These are phyloP conservation scores for Schwanniomyces etchellsii DNA, from an alignment of 1,139 yeast species.

Conservation along the genomic window DNA sequence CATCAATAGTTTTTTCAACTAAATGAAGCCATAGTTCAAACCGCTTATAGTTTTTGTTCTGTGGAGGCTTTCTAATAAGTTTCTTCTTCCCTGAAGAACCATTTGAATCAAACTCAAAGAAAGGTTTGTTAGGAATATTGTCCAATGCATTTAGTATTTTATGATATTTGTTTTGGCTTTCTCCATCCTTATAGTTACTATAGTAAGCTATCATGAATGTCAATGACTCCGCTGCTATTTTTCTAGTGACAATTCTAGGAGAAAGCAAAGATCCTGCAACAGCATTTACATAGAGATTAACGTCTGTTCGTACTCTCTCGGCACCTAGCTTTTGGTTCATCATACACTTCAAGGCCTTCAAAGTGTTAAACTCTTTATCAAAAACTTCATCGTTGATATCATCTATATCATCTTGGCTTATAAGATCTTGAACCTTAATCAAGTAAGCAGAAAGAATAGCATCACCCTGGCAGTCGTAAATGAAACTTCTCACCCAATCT, in stretches of 20 bases:
- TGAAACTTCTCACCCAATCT: conserved; percentile 79
- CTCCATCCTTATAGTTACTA: conserved; percentile 21
- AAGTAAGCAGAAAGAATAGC: conserved; percentile 56
- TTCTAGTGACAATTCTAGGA: conserved; percentile 69
- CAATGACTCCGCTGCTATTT: conserved; percentile 72
- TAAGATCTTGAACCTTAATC: conserved; percentile 34
- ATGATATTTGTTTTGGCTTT: conserved; percentile 46
- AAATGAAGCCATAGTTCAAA: conserved; percentile 83
- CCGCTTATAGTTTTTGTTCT: conserved; percentile 43
- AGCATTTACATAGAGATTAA: conserved; percentile 35
- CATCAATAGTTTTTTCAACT: conserved; percentile 72
- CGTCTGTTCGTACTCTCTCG: conserved; percentile 37
- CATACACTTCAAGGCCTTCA: conserved; percentile 42
- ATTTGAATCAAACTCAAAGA: conserved; percentile 41
- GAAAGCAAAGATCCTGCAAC: conserved; percentile 43
- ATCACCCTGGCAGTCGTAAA: conserved; percentile 80
- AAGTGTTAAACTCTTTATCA: conserved; percentile 43
- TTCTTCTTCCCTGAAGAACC: conserved; percentile 14
- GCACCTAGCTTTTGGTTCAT: conserved; percentile 45
- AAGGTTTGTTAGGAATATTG: conserved; percentile 52
- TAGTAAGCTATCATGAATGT: conserved; percentile 45
- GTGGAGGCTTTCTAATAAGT: conserved; percentile 36
- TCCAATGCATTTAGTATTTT: conserved; percentile 64
- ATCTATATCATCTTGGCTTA: conserved; percentile 24
- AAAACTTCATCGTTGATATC: conserved; percentile 41